Percentiles rank a stretch among this genome's conserved stretches.
phyloP scores from a whole-genome alignment of 805 yeast species.

The Cyberlindnera bimundalis region DNA sequence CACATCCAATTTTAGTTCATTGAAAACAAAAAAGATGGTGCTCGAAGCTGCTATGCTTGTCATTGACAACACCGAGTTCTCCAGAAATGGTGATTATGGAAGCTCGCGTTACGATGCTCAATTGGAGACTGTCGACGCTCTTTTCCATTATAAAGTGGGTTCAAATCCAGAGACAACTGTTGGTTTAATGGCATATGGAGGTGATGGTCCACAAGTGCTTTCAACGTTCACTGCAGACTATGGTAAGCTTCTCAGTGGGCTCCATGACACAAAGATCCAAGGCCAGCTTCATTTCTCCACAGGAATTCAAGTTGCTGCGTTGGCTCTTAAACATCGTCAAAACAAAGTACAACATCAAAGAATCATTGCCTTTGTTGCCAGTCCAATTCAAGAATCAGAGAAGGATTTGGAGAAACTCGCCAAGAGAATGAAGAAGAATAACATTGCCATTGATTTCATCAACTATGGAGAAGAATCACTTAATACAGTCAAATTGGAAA shows the following conservation, averaged over 20 bases:
- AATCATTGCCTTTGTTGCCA: constrained; percentile 83
- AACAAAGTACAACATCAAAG: constrained; percentile 90
- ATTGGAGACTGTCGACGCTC: constrained; percentile 79
- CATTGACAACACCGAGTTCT: constrained; percentile 92
- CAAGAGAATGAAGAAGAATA: constrained; percentile 89
- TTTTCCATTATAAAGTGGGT: constrained; percentile 81
- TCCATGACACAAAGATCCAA: constrained; percentile 70
- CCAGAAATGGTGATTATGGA: constrained; percentile 92
- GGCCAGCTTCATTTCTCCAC: constrained; percentile 71
- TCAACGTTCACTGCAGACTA: constrained; percentile 84
- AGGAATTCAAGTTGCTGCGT: constrained; percentile 88
- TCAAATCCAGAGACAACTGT: constrained; percentile 93
- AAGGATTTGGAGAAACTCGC: constrained; percentile 80
- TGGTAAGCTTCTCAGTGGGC: constrained; percentile 80
- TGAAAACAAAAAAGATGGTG: constrained; percentile 61
- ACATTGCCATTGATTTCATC: constrained; percentile 82
- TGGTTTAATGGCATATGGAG: constrained; percentile 87
- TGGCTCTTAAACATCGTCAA: constrained; percentile 94
- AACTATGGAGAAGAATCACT: constrained; percentile 86
- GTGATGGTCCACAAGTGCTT: constrained; percentile 80
- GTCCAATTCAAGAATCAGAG: constrained; percentile 69
- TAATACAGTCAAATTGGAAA: constrained; percentile 76
- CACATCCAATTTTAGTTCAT: too few relatives aligned
- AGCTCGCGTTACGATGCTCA: constrained; percentile 91
- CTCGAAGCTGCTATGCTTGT: constrained; percentile 95